Conservation (phyloP, 331 rosid genomes). For the Dryas integrifolia region DNA sequence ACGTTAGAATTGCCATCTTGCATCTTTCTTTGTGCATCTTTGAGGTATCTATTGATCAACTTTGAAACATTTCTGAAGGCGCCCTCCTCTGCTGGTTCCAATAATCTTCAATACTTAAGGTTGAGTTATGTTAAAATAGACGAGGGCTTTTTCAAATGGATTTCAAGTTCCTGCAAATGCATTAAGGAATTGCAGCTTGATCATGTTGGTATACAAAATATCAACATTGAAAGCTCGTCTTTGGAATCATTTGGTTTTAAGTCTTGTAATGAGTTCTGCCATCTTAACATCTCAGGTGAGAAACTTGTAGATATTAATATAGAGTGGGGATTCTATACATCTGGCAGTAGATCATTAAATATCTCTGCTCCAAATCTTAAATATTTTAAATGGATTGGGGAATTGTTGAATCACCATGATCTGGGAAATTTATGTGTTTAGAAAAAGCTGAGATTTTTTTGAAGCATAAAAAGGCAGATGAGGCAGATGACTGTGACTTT, state of each 20-base stretch:
- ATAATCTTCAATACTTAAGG: neutral
- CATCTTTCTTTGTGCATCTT: conserved; percentile 1
- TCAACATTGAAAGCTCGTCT: conserved; percentile 1
- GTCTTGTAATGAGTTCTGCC: neutral
- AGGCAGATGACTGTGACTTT: neutral
- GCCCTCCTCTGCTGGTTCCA: neutral
- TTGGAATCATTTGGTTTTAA: neutral
- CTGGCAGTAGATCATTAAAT: neutral
- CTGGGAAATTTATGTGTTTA: neutral
- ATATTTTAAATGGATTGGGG: neutral
- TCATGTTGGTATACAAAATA: neutral
- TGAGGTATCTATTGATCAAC: neutral
- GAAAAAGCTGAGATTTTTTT: neutral
- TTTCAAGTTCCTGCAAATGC: conserved; percentile 6
- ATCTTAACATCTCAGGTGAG: neutral
- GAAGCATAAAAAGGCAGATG: neutral
- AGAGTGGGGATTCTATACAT: neutral
- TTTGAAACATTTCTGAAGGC: neutral
- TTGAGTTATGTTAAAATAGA: neutral
- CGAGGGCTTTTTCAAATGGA: neutral
- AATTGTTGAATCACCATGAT: neutral
- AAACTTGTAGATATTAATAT: neutral
- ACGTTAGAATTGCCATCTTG: neutral
- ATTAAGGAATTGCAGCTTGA: neutral
- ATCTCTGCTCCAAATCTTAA: neutral